These are phyloP conservation scores for Kodamaea nitidulidarum DNA, from an alignment of 805 yeast genomes.

Conservation along the genomic window DNA sequence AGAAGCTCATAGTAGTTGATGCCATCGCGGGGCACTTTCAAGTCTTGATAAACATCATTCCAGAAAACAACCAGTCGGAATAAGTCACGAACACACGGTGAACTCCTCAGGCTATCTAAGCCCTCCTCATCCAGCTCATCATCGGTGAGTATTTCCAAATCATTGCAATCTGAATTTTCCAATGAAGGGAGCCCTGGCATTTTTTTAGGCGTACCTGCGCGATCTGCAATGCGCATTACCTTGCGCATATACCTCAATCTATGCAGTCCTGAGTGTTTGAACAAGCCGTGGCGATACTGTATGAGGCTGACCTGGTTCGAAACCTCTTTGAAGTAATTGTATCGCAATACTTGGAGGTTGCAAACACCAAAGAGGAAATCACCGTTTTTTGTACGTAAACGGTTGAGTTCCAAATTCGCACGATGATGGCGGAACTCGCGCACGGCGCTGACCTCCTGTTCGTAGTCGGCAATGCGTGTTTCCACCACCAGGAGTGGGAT, in stretches of 20 bases:
- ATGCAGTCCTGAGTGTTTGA: constrained; percentile 6
- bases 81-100: constrained; percentile 3
- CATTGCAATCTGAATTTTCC: neutral
- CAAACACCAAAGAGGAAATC: constrained; percentile 10
- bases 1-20: constrained; percentile 11
- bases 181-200: constrained; percentile 10
- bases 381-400: constrained; percentile 5
- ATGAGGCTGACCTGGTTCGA: constrained; percentile 10
- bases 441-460: constrained; percentile 8
- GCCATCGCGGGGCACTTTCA: constrained; percentile 14
- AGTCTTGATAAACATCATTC: constrained; percentile 30
- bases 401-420: constrained; percentile 12
- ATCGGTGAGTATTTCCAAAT: constrained; percentile 6
- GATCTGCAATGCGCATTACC: constrained; percentile 6
- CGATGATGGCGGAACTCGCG: constrained; percentile 7
- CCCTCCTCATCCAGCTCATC: constrained; percentile 9
- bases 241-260: constrained; percentile 11
- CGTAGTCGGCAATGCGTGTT: constrained; percentile 13
- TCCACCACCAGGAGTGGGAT: constrained; percentile 11
- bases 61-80: constrained; percentile 19
- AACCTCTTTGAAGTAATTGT: constrained; percentile 16
- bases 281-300: constrained; percentile 6
- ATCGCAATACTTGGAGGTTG: constrained; percentile 14
- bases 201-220: neutral
- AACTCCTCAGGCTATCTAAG: neutral